Evolutionary conservation across 176 grass and related monocot genomes (phyloP), one percentile per base, ranked within the genome.

Genomic region (Eragrostis nindensis): DNA sequence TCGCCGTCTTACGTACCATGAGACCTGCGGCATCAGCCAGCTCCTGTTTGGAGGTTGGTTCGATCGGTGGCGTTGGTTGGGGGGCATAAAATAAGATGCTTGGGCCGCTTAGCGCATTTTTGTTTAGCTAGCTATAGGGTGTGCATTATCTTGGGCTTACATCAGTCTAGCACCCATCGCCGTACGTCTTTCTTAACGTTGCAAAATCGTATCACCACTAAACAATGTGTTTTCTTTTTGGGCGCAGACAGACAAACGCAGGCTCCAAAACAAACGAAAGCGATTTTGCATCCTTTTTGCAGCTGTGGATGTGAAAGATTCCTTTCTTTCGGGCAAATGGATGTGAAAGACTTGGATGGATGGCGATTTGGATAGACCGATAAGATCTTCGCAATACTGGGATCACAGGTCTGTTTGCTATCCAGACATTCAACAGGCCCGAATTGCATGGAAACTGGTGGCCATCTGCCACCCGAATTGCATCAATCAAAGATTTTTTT

Each of bases 181-280:
- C 60, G n/a, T n/a, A n/a, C n/a, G 12, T 63, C 60, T 63, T 63
- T 17, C 17, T 18, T 32, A 64, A 32, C 29, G 29, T 8, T 36
- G 15, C 62, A 7, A 16, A 1, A 36, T 3, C 27, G 27, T 63
- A 32, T 14, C 11, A 5, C 13, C n/a, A n/a, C n/a, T 19, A 7
- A 36, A 17, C 8, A 19, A 17, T 30, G 63, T 11, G 32, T 65
- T 41, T 9, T n/a, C n/a, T n/a, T n/a, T 54, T 40, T 50, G 14
- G 7, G n/a, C 3, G 63, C 36, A 79, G 0, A n/a, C n/a, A n/a
- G 74, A 79, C 86, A 78, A 74, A 43, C 3, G 22, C 6, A 77
- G 36, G 7, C 69, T 73, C 60, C 50, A 46, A 67, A 46, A 24
- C 17, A 46, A 39, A 54, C 17, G 61, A 67, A 29, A 40, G 11